Evolutionary conservation across 2,329 filamentous ascomycete genomes (phyloP).

Genomic region (Amauroascus verrucosus): DNA sequence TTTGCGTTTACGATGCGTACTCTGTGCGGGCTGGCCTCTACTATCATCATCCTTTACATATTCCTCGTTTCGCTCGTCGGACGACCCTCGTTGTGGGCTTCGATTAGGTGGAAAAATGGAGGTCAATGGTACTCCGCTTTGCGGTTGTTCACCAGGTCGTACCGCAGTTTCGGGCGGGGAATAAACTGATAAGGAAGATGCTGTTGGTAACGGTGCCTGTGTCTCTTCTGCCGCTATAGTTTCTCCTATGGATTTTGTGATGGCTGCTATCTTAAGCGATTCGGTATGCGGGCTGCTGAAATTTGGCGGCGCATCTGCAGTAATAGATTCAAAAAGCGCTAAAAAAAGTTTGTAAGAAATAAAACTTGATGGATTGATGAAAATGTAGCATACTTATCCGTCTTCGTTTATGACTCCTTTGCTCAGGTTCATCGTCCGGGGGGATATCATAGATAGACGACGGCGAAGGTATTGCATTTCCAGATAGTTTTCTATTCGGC

Average conservation of each 20-base stretch:
- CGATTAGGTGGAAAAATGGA: not conserved
- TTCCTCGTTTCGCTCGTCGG: not conserved
- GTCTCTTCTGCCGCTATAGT: not conserved
- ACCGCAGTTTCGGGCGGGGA: not conserved
- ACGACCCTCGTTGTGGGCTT: not conserved
- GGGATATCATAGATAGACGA: constrained; percentile 30
- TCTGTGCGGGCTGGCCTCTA: not conserved
- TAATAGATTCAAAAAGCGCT: constrained; percentile 9
- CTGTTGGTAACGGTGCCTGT: not conserved
- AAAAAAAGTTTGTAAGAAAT: not conserved
- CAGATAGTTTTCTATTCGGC: constrained; percentile 22
- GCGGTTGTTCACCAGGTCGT: not conserved
- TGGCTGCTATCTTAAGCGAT: not conserved
- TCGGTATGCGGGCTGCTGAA: not conserved
- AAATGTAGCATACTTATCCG: constrained; percentile 14
- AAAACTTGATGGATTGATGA: not conserved
- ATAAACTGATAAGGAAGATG: not conserved
- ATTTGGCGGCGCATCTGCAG: constrained; percentile 15
- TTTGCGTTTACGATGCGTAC: constrained; percentile 7
- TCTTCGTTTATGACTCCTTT: constrained; percentile 16
- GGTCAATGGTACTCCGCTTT: not conserved
- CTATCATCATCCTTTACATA: not conserved
- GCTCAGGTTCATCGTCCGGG: constrained; percentile 23
- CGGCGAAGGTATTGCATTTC: constrained; percentile 24
- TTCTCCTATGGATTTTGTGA: not conserved